Evolutionary conservation across 2,329 filamentous ascomycete species (phyloP).

Genomic region (Arthrobotrys conoides): DNA sequence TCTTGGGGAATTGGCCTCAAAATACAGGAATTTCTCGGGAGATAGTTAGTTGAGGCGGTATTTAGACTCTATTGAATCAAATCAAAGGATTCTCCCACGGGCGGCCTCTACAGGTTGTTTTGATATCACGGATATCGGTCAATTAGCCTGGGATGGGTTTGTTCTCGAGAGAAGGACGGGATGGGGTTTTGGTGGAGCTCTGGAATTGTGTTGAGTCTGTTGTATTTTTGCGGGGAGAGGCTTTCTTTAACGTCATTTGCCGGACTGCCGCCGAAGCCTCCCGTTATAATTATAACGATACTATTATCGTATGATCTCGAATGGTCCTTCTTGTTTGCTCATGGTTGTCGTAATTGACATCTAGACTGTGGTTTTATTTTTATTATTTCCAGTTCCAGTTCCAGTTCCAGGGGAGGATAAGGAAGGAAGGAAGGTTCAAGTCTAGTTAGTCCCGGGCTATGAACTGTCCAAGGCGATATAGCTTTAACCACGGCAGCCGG

Average conservation of each 20-base stretch:
- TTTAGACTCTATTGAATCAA: neutral
- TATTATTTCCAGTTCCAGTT: neutral
- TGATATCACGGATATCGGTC: constrained; percentile 7
- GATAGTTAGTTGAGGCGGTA: constrained; percentile 15
- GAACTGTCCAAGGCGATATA: constrained; percentile 10
- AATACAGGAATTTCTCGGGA: constrained; percentile 5
- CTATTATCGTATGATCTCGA: neutral
- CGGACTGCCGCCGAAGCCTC: constrained; percentile 12
- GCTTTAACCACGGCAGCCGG: constrained; percentile 2
- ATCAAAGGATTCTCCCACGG: constrained; percentile 18
- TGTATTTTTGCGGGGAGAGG: constrained; percentile 30
- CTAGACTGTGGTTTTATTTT: too few species aligned
- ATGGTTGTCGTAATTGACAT: neutral
- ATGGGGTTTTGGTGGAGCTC: neutral
- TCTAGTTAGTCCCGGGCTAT: neutral
- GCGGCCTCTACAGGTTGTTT: constrained; percentile 16
- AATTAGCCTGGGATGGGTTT: constrained; percentile 1
- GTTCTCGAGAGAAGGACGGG: neutral
- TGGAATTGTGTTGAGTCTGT: constrained; percentile 43
- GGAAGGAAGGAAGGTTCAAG: constrained; percentile 1
- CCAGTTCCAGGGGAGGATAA: neutral
- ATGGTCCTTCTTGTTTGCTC: neutral
- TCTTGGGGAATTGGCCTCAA: neutral
- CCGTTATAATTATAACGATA: neutral
- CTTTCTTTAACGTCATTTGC: constrained; percentile 38